phyloP scores from a whole-genome alignment of 2,329 filamentous ascomycete species.

The Chalaropsis thielavioides region DNA sequence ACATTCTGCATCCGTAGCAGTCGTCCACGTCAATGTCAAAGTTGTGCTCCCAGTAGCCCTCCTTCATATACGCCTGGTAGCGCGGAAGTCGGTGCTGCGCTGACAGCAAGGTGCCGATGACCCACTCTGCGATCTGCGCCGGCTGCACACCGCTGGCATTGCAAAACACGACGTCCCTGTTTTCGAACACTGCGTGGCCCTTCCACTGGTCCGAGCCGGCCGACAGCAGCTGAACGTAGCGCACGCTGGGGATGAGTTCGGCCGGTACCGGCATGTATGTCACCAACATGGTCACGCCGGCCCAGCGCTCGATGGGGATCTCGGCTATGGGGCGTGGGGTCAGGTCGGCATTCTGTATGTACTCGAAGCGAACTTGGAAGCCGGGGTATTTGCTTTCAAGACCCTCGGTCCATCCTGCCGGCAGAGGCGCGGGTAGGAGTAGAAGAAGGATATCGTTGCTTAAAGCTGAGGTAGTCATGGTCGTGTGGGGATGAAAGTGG shows the following conservation, averaged over 20 bases:
- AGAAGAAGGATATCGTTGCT: slow-evolving; percentile 33
- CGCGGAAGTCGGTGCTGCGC: slow-evolving; percentile 35
- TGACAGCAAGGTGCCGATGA: slow-evolving; percentile 37
- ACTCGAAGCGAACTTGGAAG: slow-evolving; percentile 26
- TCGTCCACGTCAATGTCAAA: slow-evolving; percentile 27
- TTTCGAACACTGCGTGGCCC: slow-evolving; percentile 33
- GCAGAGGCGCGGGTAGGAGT: slow-evolving; percentile 24
- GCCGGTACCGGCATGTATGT: slow-evolving; percentile 31
- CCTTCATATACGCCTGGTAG: slow-evolving; percentile 32
- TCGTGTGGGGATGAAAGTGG: neutral
- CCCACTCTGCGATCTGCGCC: slow-evolving; percentile 44
- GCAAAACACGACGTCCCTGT: slow-evolving; percentile 37
- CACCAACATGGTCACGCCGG: slow-evolving; percentile 35
- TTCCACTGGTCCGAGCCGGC: slow-evolving; percentile 40
- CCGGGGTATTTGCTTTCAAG: slow-evolving; percentile 31
- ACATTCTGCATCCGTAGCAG: slow-evolving; percentile 36
- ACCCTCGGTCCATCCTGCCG: slow-evolving; percentile 25
- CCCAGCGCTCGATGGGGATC: slow-evolving; percentile 30
- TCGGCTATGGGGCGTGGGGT: slow-evolving; percentile 21
- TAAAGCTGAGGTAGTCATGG: neutral
- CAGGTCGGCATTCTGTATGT: slow-evolving; percentile 23
- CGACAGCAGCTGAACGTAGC: slow-evolving; percentile 39
- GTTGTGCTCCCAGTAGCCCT: slow-evolving; percentile 31
- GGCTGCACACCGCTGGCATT: slow-evolving; percentile 45
- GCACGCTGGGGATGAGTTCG: slow-evolving; percentile 33